Evolutionary conservation across 2,329 filamentous ascomycete species (phyloP).

Genomic region (Xylariaceae sp.): DNA sequence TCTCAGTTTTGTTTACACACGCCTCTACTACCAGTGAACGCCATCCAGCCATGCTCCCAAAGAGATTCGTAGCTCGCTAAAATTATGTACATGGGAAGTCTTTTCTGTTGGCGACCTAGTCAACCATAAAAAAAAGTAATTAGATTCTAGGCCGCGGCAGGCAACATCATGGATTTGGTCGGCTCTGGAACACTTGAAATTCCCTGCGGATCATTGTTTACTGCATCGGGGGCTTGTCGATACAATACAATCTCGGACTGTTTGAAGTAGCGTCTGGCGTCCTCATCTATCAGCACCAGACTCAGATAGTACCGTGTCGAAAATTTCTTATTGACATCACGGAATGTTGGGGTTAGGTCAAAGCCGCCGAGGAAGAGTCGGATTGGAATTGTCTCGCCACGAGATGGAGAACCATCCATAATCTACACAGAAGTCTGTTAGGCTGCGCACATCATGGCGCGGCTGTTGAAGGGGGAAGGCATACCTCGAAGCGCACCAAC

Average conservation of each 20-base stretch:
- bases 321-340: constrained; percentile 99
- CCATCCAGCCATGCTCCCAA: constrained; percentile 37
- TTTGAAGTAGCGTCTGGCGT: constrained; percentile 97
- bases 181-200: constrained; percentile 49
- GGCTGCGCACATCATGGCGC: neutral
- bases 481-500: constrained; percentile 89
- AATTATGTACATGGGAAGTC: constrained; percentile 36
- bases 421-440: constrained; percentile 61
- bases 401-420: constrained; percentile 98
- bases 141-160: constrained; percentile 31
- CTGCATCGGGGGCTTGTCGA: constrained; percentile 73
- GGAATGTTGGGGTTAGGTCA: constrained; percentile 96
- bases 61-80: constrained; percentile 25
- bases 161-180: constrained; percentile 34
- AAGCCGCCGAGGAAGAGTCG: constrained; percentile 96
- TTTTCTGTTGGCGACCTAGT: constrained; percentile 2
- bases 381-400: constrained; percentile 94
- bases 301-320: constrained; percentile 98
- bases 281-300: constrained; percentile 94
- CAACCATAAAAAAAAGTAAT: constrained; percentile 2
- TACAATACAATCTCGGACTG: constrained; percentile 98
- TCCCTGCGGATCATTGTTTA: constrained; percentile 53
- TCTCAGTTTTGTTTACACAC: constrained; percentile 20
- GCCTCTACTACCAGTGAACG: constrained; percentile 36
- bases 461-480: neutral